Base-by-base conservation (phyloP, 1,284 basidiomycete genomes). In the Inonotus hispidus region DNA sequence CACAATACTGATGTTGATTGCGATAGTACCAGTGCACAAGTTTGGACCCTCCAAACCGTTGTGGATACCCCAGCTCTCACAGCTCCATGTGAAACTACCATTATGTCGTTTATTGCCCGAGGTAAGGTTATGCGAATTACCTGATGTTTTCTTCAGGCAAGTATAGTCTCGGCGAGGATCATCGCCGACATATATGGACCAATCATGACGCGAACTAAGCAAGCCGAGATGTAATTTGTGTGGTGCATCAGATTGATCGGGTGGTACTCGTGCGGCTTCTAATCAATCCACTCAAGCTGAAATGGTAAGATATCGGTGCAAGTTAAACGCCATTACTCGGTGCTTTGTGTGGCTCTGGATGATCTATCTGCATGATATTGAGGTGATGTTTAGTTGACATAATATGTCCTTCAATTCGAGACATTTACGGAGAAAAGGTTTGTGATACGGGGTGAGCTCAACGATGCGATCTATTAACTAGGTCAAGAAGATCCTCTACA, bases 261-360 rank as follows among this genome's bases (percentile, higher is more conserved):
- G 16, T 29, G 27, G 27, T 52, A 35, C 16, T 4, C 23, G 5
- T 23, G n/a, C 29, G 49, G 1, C 49, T 27, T 27, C 11, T 29
- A 7, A 52, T 16, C 4, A 14, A 27, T 52, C 50, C 35, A 27
- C 16, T 32, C 27, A 8, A 10, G 11, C 32, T 14, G 10, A 35
- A 35, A 32, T 29, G n/a, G 50, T 35, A 52, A 52, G 13, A 19
- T 27, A 10, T 29, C 16, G 1, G 4, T 4, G 7, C n/a, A 16
- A n/a, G 50, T 27, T 52, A 35, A 52, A 52, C 50, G 50, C 50
- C 27, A n/a, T 52, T 52, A 10, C 7, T 52, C 50, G 50, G 50
- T 8, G 35, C 2, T 35, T 52, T 16, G 8, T 10, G 23, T 27
- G 27, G 50, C 29, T 35, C 29, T 16, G 3, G 27, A 1, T 19